phyloP scores from a whole-genome alignment of 768 basidiomycete species.

The Lepiota venenata region DNA sequence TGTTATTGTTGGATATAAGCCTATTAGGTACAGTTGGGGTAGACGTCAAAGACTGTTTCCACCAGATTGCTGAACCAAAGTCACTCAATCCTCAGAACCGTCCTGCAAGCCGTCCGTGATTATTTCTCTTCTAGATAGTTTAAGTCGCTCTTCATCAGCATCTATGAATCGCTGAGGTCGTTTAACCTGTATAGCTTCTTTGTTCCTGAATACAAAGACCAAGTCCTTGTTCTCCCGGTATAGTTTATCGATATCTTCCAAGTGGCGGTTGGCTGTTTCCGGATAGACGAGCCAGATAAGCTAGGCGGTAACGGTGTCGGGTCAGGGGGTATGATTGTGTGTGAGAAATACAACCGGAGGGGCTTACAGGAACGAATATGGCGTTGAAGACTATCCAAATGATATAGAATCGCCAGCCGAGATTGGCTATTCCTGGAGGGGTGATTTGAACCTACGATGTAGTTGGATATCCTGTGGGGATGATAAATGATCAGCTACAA shows the following conservation, averaged over 20 bases:
- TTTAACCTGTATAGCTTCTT: slow-evolving; percentile 39
- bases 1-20: too few relatives aligned
- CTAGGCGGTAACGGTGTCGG: slow-evolving; percentile 21
- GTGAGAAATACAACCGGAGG: background rate
- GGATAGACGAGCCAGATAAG: slow-evolving; percentile 45
- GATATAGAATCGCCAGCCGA: slow-evolving; percentile 48
- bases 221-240: slow-evolving; percentile 41
- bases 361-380: slow-evolving; percentile 44
- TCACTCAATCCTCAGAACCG: background rate
- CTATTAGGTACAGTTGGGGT: too few relatives aligned
- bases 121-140: slow-evolving; percentile 7
- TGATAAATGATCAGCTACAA: too few relatives aligned
- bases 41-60: too few relatives aligned
- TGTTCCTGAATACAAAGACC: slow-evolving; percentile 38
- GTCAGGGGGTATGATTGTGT: too few relatives aligned
- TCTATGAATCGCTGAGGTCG: slow-evolving; percentile 42
- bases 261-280: slow-evolving; percentile 45
- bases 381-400: slow-evolving; percentile 49
- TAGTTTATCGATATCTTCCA: slow-evolving; percentile 47
- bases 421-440: slow-evolving; percentile 39
- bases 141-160: slow-evolving; percentile 28
- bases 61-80: too few relatives aligned
- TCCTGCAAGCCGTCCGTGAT: background rate
- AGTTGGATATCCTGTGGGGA: slow-evolving; percentile 41
- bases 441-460: slow-evolving; percentile 49